A percentile compares a stretch with the other conserved stretches of the same genome.
phyloP scores from a whole-genome alignment of 2,329 filamentous ascomycete genomes.

The Ceratocystis albifundus region DNA sequence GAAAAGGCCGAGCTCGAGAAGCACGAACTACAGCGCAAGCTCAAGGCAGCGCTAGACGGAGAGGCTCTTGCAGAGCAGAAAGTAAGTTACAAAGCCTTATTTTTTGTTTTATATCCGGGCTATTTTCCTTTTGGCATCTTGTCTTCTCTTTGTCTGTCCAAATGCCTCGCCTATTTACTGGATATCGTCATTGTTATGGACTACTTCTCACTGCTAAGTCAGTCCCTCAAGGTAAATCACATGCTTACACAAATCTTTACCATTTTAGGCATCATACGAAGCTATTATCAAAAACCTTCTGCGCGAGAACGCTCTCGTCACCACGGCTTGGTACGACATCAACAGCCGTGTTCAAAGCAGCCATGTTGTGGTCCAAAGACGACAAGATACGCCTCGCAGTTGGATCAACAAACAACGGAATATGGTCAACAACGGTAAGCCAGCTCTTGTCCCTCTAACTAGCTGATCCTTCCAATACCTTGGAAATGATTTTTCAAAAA shows the following conservation, averaged over 20 bases:
- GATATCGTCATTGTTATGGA: not conserved
- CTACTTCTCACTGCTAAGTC: not conserved
- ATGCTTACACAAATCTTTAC: slow-evolving; percentile 2
- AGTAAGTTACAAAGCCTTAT: slow-evolving; percentile 33
- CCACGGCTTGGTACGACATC: slow-evolving; percentile 79
- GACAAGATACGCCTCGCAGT: slow-evolving; percentile 63
- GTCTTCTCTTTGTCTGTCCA: not conserved
- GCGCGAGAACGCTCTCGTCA: slow-evolving; percentile 66
- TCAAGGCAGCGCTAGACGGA: slow-evolving; percentile 43
- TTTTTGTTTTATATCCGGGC: slow-evolving; percentile 1
- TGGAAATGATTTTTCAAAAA: not conserved
- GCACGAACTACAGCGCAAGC: slow-evolving; percentile 43
- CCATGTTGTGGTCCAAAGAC: slow-evolving; percentile 63
- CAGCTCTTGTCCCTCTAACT: slow-evolving; percentile 27
- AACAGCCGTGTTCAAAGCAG: slow-evolving; percentile 70
- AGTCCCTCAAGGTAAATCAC: not conserved
- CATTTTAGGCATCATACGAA: slow-evolving; percentile 39
- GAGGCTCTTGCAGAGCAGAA: slow-evolving; percentile 41
- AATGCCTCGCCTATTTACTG: not conserved
- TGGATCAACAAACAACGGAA: slow-evolving; percentile 77
- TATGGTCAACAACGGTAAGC: slow-evolving; percentile 42
- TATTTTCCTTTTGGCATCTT: not conserved
- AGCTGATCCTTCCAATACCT: not conserved
- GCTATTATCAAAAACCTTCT: slow-evolving; percentile 56
- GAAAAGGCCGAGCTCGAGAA: slow-evolving; percentile 47